phyloP scores from a whole-genome alignment of 176 grass and related monocot species.

The Zoysia japonica region DNA sequence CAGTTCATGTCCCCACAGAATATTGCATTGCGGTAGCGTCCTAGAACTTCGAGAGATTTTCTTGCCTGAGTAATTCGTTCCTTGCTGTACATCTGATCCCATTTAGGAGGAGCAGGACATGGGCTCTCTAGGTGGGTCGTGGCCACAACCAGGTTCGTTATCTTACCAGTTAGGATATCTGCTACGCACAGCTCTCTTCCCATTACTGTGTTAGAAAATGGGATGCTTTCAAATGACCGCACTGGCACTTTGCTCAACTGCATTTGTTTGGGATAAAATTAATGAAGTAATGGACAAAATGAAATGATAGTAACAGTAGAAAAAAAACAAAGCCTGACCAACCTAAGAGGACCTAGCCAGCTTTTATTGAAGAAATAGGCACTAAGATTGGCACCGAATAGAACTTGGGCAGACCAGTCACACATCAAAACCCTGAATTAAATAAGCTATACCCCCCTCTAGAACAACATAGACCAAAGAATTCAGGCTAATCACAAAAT shows the following conservation, averaged over 20 bases:
- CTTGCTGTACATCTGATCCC: slow-evolving; percentile 88
- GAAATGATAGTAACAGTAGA: not conserved
- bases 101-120: slow-evolving; percentile 70
- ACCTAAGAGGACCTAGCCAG: not conserved
- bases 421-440: not conserved
- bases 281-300: slow-evolving; percentile 17
- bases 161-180: slow-evolving; percentile 26
- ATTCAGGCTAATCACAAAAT: not conserved
- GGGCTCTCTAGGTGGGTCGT: slow-evolving; percentile 89
- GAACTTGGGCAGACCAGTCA: not conserved
- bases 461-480: not conserved
- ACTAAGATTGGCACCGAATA: not conserved
- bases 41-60: slow-evolving; percentile 51
- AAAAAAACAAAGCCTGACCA: not conserved
- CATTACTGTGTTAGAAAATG: slow-evolving; percentile 70
- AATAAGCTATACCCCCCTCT: not conserved
- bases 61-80: slow-evolving; percentile 69
- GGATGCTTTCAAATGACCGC: slow-evolving; percentile 28
- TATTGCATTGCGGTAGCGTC: slow-evolving; percentile 49
- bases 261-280: slow-evolving; percentile 24
- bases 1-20: slow-evolving; percentile 92
- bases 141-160: slow-evolving; percentile 42
- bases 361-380: not conserved
- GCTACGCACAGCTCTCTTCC: slow-evolving; percentile 66
- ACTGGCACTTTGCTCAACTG: slow-evolving; percentile 70